Base-by-base conservation (phyloP, 805 yeast genomes). In the Candida maesae region DNA sequence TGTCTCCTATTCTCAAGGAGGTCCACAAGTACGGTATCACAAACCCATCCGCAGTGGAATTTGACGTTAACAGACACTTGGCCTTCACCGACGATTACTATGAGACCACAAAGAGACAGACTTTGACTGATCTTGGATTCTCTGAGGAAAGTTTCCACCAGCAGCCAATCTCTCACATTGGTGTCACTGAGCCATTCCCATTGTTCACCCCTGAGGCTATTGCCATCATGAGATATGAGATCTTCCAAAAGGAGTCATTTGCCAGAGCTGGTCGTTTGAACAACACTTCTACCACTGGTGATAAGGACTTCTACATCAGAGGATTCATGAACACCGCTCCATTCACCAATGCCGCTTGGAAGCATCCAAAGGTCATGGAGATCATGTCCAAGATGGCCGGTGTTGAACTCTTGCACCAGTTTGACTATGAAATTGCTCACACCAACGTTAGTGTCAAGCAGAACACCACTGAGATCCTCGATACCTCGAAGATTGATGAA, bases 161-260 rank as follows among this genome's bases (percentile, higher is more conserved):
- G 31, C 61, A 66, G 43, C 79, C 75, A 54, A 73, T 78, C 39
- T 68, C 78, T 17, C 70, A 69, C 3, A 66, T 77, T 50, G 84
- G 79, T 15, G 82, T 74, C 17, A 65, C 74, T 39, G 79, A 73
- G 40, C 81, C 84, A 2, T 78, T 78, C 58, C 80, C 80, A 4
- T 63, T 78, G 34, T 78, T 78, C 60, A 76, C 81, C 2, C 74
- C 74, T 23, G 82, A 78, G 50, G 82, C 83, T 2, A 63, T 76
- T 41, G 70, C 69, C 30, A 70, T 78, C 35, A 77, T 78, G 82
- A 71, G 74, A 58, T 70, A 71, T 46, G 83, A 78, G 53, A 54
- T 75, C 30, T 65, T 77, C 52, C 56, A 64, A 32, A 70, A 71
- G 45, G 76, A 75, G 35, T 58, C 65, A 6, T 72, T 76, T 43